Percentiles rank a stretch among this genome's conserved stretches.
Conservation (phyloP, 257 asterid genomes). For the Solanum pimpinellifolium region DNA sequence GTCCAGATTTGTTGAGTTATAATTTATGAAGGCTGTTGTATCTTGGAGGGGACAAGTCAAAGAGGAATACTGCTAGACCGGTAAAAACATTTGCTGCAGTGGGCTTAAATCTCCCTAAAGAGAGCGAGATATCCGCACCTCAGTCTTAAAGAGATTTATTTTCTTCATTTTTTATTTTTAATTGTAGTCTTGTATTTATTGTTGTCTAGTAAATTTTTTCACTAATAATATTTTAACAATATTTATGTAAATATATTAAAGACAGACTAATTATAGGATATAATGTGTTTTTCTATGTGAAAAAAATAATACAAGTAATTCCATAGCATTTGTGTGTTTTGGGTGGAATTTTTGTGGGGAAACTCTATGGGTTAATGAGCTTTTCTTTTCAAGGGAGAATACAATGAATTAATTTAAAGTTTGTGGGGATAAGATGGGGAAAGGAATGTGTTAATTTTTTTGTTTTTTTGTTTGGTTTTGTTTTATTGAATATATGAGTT, state of each 20-base stretch:
- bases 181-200: too few species aligned
- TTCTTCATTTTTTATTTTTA: too few species aligned
- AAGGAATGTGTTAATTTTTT: background rate
- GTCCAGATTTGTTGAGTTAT: too few species aligned
- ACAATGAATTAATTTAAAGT: background rate
- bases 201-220: too few species aligned
- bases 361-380: background rate
- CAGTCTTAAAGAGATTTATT: too few species aligned
- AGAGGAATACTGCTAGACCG: rapidly evolving
- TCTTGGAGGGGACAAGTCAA: too few species aligned
- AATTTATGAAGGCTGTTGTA: too few species aligned
- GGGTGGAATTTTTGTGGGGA: background rate
- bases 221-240: background rate
- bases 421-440: background rate
- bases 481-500: background rate
- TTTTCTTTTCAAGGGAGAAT: background rate
- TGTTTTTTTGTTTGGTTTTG: background rate
- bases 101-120: too few species aligned
- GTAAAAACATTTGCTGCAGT: too few species aligned
- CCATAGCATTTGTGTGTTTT: background rate
- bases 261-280: background rate
- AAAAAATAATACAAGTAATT: background rate
- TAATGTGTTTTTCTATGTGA: background rate
- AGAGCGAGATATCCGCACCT: too few species aligned
- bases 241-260: background rate